Evolutionary conservation across 2,329 filamentous ascomycete genomes (phyloP).

Genomic region (Alternaria consortialis): DNA sequence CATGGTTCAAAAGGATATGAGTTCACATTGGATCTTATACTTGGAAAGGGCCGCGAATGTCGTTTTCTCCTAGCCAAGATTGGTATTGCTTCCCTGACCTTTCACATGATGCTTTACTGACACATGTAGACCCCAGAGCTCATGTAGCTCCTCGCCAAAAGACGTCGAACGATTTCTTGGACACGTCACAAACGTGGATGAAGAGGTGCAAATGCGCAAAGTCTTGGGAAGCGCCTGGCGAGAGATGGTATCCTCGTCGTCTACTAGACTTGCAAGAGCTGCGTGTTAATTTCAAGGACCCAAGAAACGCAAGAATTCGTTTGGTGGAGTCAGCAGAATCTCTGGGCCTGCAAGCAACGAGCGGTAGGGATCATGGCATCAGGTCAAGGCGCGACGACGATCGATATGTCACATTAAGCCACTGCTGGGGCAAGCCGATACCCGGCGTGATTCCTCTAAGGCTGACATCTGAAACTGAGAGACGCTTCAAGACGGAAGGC

Average conservation of each 20-base stretch:
- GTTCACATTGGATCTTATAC: slow-evolving; percentile 1
- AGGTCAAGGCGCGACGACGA: not conserved
- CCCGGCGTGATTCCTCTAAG: not conserved
- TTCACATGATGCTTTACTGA: not conserved
- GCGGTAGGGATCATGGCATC: not conserved
- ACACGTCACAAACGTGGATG: slow-evolving; percentile 21
- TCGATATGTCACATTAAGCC: slow-evolving; percentile 22
- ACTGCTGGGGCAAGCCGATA: slow-evolving; percentile 21
- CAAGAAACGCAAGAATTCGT: not conserved
- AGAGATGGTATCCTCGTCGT: slow-evolving; percentile 17
- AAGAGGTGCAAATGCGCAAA: slow-evolving; percentile 19
- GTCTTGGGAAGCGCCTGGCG: not conserved
- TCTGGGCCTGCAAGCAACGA: not conserved
- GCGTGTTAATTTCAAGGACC: not conserved
- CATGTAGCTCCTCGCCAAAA: not conserved
- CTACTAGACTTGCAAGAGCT: slow-evolving; percentile 11
- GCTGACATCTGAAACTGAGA: not conserved
- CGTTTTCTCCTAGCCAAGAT: slow-evolving; percentile 2
- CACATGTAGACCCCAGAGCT: not conserved
- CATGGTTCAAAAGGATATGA: not conserved
- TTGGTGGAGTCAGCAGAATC: slow-evolving; percentile 9
- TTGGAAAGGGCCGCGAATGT: not conserved
- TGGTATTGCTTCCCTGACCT: not conserved
- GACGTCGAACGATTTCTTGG: slow-evolving; percentile 8
- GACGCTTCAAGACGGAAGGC: slow-evolving; percentile 5